phyloP scores from a whole-genome alignment of 2,329 filamentous ascomycete species.

The Simplicillium aogashimaense region DNA sequence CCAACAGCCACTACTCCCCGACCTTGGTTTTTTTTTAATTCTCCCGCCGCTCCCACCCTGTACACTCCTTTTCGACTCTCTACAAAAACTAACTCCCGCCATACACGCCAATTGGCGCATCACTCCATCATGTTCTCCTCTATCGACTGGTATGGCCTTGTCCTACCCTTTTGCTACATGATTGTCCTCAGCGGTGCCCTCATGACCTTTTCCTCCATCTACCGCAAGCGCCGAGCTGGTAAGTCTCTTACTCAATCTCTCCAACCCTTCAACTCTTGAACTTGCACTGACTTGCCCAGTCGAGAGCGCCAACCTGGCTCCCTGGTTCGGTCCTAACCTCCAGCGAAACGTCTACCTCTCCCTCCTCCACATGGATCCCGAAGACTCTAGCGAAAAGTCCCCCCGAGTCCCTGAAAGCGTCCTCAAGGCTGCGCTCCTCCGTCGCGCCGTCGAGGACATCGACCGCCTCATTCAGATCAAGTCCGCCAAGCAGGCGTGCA shows the following conservation, averaged over 20 bases:
- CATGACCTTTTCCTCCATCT: slow-evolving; percentile 84
- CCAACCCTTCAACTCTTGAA: no score
- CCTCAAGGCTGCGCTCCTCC: slow-evolving; percentile 77
- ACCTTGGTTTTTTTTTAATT: no score
- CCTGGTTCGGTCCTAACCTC: slow-evolving; percentile 88
- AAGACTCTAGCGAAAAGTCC: slow-evolving; percentile 54
- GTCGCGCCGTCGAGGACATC: slow-evolving; percentile 88
- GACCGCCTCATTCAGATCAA: slow-evolving; percentile 82
- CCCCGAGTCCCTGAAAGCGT: slow-evolving; percentile 71
- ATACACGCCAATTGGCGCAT: no score
- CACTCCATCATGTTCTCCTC: slow-evolving; percentile 33
- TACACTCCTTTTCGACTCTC: neutral
- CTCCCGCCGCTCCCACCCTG: no score
- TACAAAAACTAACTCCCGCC: neutral
- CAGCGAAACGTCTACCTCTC: slow-evolving; percentile 93
- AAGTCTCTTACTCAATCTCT: slow-evolving; percentile 22
- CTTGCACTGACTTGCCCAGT: slow-evolving; percentile 35
- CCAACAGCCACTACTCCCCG: no score
- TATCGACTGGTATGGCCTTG: slow-evolving; percentile 73
- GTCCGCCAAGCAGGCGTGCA: slow-evolving; percentile 78
- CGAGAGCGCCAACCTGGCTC: slow-evolving; percentile 74
- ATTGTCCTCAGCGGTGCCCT: slow-evolving; percentile 79
- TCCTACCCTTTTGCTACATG: slow-evolving; percentile 83
- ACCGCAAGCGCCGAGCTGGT: slow-evolving; percentile 85
- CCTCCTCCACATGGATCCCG: slow-evolving; percentile 68